Conservation (phyloP, 2,329 filamentous ascomycete genomes). For the Fusarium pseudonygamai region DNA sequence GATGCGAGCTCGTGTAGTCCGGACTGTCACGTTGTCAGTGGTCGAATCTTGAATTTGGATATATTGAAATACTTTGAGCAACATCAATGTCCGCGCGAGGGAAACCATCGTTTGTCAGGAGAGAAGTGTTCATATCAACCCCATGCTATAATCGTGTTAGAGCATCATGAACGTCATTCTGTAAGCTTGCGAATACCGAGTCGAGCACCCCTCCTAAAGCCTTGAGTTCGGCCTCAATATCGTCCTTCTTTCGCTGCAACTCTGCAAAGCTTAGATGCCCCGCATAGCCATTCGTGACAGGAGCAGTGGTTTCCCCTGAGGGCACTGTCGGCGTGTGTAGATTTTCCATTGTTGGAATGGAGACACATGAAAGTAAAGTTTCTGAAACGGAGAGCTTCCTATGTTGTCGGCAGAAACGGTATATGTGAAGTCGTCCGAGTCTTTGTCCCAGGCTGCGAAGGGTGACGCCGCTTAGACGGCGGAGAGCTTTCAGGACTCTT, state of each 20-base stretch:
- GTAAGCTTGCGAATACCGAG: slow-evolving; percentile 68
- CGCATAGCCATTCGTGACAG: slow-evolving; percentile 67
- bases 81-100: slow-evolving; percentile 94
- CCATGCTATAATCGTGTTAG: slow-evolving; percentile 71
- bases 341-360: slow-evolving; percentile 57
- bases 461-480: slow-evolving; percentile 32
- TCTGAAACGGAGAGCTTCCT: not conserved
- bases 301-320: slow-evolving; percentile 77
- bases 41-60: slow-evolving; percentile 30
- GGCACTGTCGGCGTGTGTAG: slow-evolving; percentile 68
- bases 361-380: slow-evolving; percentile 15
- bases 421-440: not conserved
- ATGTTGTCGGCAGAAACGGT: slow-evolving; percentile 1
- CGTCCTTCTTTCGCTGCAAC: slow-evolving; percentile 85
- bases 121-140: slow-evolving; percentile 88
- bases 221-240: slow-evolving; percentile 85
- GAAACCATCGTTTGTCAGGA: slow-evolving; percentile 90
- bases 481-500: slow-evolving; percentile 11
- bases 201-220: slow-evolving; percentile 87
- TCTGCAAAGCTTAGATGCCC: slow-evolving; percentile 76
- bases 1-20: slow-evolving; percentile 90
- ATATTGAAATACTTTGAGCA: slow-evolving; percentile 75
- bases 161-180: not conserved
- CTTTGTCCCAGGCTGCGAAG: slow-evolving; percentile 24
- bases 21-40: slow-evolving; percentile 66